phyloP scores from a whole-genome alignment of 768 basidiomycete species.

The Gyrodon lividus region DNA sequence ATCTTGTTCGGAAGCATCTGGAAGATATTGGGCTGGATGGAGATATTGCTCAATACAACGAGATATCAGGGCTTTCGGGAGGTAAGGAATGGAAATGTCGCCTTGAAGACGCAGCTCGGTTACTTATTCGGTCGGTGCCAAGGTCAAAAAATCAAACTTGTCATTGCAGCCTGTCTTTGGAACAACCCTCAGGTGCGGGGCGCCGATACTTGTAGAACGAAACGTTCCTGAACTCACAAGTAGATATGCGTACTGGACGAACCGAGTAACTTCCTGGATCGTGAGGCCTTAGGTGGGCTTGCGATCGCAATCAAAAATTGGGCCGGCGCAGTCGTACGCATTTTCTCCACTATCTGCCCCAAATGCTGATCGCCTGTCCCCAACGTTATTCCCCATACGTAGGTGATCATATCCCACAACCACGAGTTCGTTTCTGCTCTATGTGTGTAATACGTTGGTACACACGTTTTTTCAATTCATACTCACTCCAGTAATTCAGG shows the following conservation, averaged over 20 bases:
- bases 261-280: constrained; percentile 96
- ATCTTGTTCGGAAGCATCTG: constrained; percentile 84
- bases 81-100: constrained; percentile 46
- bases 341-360: constrained; percentile 14
- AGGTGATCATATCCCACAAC: constrained; percentile 98
- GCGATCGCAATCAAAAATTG: constrained; percentile 95
- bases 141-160: constrained; percentile 97
- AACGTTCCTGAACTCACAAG: constrained; percentile 34
- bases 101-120: constrained; percentile 10
- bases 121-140: constrained; percentile 11
- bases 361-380: constrained; percentile 11
- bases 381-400: constrained; percentile 18
- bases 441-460: constrained; percentile 48
- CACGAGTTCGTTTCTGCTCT: constrained; percentile 81
- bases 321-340: constrained; percentile 82
- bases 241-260: constrained; percentile 75
- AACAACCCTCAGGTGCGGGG: constrained; percentile 82
- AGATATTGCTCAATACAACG: constrained; percentile 97
- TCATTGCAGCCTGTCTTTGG: constrained; percentile 94
- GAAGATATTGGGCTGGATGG: constrained; percentile 97
- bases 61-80: constrained; percentile 91
- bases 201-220: background rate
- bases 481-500: constrained; percentile 42
- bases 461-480: constrained; percentile 8
- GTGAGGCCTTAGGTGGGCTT: constrained; percentile 91